A percentile compares a stretch with the other conserved stretches of the same genome.
Evolutionary conservation across 2,329 filamentous ascomycete genomes (phyloP).

Genomic region (Neofusicoccum cordaticola): DNA sequence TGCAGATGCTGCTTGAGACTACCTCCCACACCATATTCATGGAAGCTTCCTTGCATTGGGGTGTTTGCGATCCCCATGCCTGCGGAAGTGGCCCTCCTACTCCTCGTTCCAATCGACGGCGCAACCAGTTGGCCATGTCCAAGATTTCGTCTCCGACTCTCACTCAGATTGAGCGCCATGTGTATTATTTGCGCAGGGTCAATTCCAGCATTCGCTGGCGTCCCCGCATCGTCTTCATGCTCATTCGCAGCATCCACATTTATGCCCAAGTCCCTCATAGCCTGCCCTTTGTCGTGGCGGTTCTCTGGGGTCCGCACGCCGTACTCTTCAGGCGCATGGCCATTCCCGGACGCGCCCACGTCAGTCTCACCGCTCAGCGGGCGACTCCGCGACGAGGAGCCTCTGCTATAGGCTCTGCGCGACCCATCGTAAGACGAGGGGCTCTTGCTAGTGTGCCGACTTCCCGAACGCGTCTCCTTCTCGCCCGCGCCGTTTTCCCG

Average conservation of each 20-base stretch:
- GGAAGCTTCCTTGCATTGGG: slow-evolving; percentile 36
- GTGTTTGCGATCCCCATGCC: slow-evolving; percentile 28
- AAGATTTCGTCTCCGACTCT: slow-evolving; percentile 67
- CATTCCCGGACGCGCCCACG: not conserved
- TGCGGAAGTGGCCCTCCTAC: slow-evolving; percentile 43
- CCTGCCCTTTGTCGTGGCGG: not conserved
- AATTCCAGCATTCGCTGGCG: slow-evolving; percentile 54
- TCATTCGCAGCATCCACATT: slow-evolving; percentile 16
- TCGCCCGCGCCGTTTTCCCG: slow-evolving; percentile 26
- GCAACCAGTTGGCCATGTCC: slow-evolving; percentile 56
- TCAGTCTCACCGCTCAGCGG: slow-evolving; percentile 7
- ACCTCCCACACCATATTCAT: slow-evolving; percentile 47
- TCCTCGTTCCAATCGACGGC: slow-evolving; percentile 49
- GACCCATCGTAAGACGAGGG: slow-evolving; percentile 22
- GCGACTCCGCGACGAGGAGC: slow-evolving; percentile 21
- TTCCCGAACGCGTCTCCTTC: slow-evolving; percentile 28
- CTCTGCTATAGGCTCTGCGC: slow-evolving; percentile 23
- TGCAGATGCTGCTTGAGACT: slow-evolving; percentile 68
- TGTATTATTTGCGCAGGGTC: slow-evolving; percentile 90
- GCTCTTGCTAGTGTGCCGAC: slow-evolving; percentile 27
- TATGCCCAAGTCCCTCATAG: not conserved
- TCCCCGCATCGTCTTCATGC: slow-evolving; percentile 15
- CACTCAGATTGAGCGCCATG: slow-evolving; percentile 84
- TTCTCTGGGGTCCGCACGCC: slow-evolving; percentile 10
- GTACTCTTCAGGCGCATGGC: not conserved